These are phyloP conservation scores for Alternaria gansuensis DNA, from an alignment of 2,329 filamentous ascomycete genomes.

Conservation along the genomic window DNA sequence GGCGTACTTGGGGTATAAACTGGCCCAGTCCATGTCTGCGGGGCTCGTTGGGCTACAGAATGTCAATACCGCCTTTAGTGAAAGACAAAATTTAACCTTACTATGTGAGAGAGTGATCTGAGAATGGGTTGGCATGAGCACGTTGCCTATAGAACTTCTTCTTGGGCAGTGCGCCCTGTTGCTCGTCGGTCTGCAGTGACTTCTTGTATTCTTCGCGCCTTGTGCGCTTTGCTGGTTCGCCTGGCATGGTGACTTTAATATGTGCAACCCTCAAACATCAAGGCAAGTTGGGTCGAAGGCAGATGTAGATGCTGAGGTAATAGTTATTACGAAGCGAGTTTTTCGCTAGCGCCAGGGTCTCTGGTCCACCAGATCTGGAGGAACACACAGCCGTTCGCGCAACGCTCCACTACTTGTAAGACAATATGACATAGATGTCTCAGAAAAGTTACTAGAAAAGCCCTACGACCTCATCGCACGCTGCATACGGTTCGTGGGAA, in stretches of 20 bases:
- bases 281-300: slow-evolving; percentile 6
- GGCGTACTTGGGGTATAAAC: slow-evolving; percentile 78
- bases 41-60: slow-evolving; percentile 75
- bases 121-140: slow-evolving; percentile 98
- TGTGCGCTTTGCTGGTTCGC: slow-evolving; percentile 53
- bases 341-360: slow-evolving; percentile 39
- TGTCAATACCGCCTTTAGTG: slow-evolving; percentile 23
- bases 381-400: slow-evolving; percentile 12
- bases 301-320: slow-evolving; percentile 22
- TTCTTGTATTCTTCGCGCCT: slow-evolving; percentile 59
- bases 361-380: slow-evolving; percentile 25
- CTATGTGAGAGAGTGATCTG: slow-evolving; percentile 90
- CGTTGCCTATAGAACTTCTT: slow-evolving; percentile 97
- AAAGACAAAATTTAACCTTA: slow-evolving; percentile 52
- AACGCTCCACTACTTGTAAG: slow-evolving; percentile 19
- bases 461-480: slow-evolving; percentile 37
- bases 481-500: slow-evolving; percentile 41
- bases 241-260: slow-evolving; percentile 40
- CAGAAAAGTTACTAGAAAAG: slow-evolving; percentile 25
- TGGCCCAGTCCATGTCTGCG: slow-evolving; percentile 88
- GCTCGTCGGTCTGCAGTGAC: slow-evolving; percentile 47
- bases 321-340: slow-evolving; percentile 36
- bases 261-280: slow-evolving; percentile 6
- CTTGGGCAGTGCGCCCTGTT: slow-evolving; percentile 73
- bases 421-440: slow-evolving; percentile 20